Conservation (phyloP, 768 basidiomycete species). For the Steccherinum ochraceum region DNA sequence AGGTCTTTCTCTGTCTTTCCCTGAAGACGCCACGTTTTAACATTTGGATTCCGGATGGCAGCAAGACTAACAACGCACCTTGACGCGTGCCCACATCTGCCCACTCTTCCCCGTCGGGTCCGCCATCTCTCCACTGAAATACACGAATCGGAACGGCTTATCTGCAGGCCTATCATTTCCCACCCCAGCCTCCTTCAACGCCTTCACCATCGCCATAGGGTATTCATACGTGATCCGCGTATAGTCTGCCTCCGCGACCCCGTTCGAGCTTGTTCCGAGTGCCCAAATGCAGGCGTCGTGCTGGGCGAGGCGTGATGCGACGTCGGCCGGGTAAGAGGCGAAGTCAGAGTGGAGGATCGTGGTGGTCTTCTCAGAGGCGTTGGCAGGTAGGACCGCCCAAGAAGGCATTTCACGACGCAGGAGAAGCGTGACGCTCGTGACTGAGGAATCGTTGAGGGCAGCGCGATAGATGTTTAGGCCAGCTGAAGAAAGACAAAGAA, state of each 20-base stretch:
- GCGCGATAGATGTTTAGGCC: conserved; percentile 29
- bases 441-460: conserved; percentile 22
- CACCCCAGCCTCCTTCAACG: conserved; percentile 23
- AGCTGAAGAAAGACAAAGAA: conserved; percentile 17
- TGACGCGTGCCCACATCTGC: conserved; percentile 29
- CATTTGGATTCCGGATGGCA: background rate
- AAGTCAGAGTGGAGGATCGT: conserved; percentile 29
- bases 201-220: conserved; percentile 23
- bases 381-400: conserved; percentile 24
- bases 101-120: conserved; percentile 26
- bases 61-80: conserved; percentile 21
- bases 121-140: conserved; percentile 31
- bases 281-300: conserved; percentile 34
- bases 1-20: conserved; percentile 27
- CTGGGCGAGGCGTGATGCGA: conserved; percentile 23
- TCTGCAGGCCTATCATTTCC: conserved; percentile 13
- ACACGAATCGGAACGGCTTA: conserved; percentile 31
- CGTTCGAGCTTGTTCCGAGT: conserved; percentile 22
- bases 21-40: conserved; percentile 8
- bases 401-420: conserved; percentile 26
- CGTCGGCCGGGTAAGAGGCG: conserved; percentile 22
- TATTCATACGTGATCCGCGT: conserved; percentile 30
- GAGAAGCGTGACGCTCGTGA: conserved; percentile 28
- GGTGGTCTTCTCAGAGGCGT: conserved; percentile 23
- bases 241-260: conserved; percentile 27